Percentiles rank a stretch among this genome's conserved stretches.
These are phyloP conservation scores for Lanzia echinophila DNA, from an alignment of 2,329 filamentous ascomycete species.

Conservation along the genomic window DNA sequence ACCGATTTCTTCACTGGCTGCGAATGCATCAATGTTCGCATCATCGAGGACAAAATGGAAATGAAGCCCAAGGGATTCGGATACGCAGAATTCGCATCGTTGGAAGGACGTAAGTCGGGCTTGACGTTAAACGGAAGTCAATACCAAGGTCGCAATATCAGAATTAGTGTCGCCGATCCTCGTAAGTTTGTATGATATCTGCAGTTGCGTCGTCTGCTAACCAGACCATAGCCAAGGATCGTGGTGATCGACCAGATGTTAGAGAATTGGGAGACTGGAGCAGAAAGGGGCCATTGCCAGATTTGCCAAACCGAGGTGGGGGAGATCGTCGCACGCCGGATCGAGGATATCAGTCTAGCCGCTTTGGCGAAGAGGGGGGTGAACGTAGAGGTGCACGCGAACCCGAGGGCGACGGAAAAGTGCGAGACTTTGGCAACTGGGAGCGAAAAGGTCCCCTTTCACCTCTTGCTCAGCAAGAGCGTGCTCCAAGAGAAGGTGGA, in stretches of 20 bases:
- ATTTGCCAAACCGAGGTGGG: conserved; percentile 51
- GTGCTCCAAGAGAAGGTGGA: conserved; percentile 49
- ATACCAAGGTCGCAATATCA: conserved; percentile 84
- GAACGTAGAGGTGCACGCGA: conserved; percentile 67
- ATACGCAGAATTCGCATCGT: conserved; percentile 85
- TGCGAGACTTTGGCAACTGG: conserved; percentile 83
- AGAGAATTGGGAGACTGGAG: conserved; percentile 88
- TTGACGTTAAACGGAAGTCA: conserved; percentile 73
- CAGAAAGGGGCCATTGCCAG: conserved; percentile 81
- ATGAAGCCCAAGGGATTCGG: conserved; percentile 96
- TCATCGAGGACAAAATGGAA: conserved; percentile 94
- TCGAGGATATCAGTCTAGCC: conserved; percentile 35
- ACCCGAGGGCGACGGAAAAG: conserved; percentile 64
- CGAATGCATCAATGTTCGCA: conserved; percentile 81
- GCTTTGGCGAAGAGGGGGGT: conserved; percentile 42
- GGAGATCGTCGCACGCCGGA: conserved; percentile 41
- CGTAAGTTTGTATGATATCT: conserved; percentile 57
- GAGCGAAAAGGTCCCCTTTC: conserved; percentile 90
- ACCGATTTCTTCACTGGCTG: conserved; percentile 80
- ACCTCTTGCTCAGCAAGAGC: conserved; percentile 52
- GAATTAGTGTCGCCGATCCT: conserved; percentile 93
- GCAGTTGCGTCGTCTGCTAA: conserved; percentile 13
- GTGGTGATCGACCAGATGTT: conserved; percentile 54
- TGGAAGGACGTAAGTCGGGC: conserved; percentile 88
- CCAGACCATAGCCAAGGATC: conserved; percentile 66